Base-by-base conservation (phyloP, 2,329 filamentous ascomycete species). In the Stagonosporopsis vannaccii region DNA sequence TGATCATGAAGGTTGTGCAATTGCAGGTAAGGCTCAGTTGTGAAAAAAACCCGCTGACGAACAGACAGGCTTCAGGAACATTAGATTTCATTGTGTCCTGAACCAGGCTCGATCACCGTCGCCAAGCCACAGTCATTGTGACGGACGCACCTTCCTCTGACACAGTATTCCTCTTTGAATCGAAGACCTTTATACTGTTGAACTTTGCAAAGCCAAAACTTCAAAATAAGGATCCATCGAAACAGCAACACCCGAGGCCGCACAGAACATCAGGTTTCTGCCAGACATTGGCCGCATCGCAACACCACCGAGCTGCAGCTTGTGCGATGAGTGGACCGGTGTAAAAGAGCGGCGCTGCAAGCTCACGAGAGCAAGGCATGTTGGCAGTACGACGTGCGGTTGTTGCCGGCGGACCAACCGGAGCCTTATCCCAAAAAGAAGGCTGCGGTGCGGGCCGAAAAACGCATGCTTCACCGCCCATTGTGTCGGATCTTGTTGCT, bases 401-500 rank as follows among this genome's bases (percentile, higher is more conserved):
- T 19, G 17, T 17, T 11, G 51, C 32, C 30, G 11, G 30, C n/a
- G 9, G 15, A 12, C 51, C 37, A 43, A 48, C 37, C 43, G 39
- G 23, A 39, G 51, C n/a, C 13, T n/a, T n/a, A 19, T 49, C 36
- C 49, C 44, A 58, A 44, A 30, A 20, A 30, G 39, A 28, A 41
- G 49, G 55, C 55, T 52, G 37, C 55, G 49, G 55, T 49, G 39
- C 55, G 55, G 55, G 37, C 55, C 55, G 55, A 45, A 36, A 23
- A 41, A 51, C 46, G 46, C 46, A 32, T 46, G 44, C 33, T 30
- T 52, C 54, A 52, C 48, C 48, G 48, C 54, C 54, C 54, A 49
- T 57, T 51, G 48, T 49, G 39, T 57, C 54, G 48, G 54, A 49
- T 48, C 44, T 15, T 19, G 33, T 37, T 26, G 40, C 52, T 36